Evolutionary conservation across 2,329 filamentous ascomycete genomes (phyloP), one percentile per base, ranked within the genome.

Genomic region (Thermomyces lanuginosus): DNA sequence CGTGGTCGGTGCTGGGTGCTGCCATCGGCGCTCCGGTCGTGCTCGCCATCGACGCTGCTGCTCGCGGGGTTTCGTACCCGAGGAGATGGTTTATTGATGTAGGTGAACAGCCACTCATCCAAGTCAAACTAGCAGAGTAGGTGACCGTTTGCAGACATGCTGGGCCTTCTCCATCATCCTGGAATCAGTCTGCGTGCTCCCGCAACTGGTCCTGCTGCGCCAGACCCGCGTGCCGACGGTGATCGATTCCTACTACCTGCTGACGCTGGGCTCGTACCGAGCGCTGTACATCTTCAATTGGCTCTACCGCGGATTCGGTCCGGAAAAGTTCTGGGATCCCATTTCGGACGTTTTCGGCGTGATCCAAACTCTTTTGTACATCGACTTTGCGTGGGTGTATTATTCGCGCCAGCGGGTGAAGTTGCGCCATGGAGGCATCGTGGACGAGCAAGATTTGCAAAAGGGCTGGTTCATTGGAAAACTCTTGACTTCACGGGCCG

Each of bases 381-480:
- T 84, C 40, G 86, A 95, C 55, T 95, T 95, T 48, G 83, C 82
- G 18, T 93, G 84, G 83, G 83, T 95, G 1, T 95, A 95, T 62
- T 93, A 80, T 60, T 79, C 77, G 7, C 70, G 86, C 36, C 86
- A 93, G 59, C 72, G 84, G 31, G 83, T 95, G 45, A 93, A 93
- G 72, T 72, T 95, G 9, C 70, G 86, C 35, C 75, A 72, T 38
- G 86, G 86, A 22, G 81, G 82, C 5, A 65, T 93, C 10, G 81
- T 95, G 8, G 86, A 95, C 46, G 76, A 76, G 3, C 84, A 93
- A 38, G 86, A 95, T 48, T 63, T 92, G 46, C 68, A 74, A 36
- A 74, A 80, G 30, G 80, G 83, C 36, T 93, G 83, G 74, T 61
- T 95, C 15, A 69, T 93, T 6, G 70, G 70, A 37, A 70, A 74